Base-by-base conservation (phyloP, 768 basidiomycete genomes). In the Boletellus sp. region DNA sequence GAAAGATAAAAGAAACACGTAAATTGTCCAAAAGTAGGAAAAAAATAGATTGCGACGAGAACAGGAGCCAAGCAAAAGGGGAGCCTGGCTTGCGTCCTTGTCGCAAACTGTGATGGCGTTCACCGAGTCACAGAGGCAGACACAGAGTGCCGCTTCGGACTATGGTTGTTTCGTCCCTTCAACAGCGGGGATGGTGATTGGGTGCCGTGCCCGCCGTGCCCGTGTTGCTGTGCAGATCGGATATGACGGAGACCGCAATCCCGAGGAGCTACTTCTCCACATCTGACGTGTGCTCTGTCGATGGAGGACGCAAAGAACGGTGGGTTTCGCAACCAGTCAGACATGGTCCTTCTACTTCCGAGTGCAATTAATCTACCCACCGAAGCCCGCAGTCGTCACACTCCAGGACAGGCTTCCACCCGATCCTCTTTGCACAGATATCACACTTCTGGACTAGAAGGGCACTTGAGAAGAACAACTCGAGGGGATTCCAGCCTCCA, bases 311-410 rank as follows among this genome's bases (percentile, higher is more conserved):
- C 24, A 47, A n/a, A 31, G 34, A 46, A 52, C n/a, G 35, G 36
- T 42, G 28, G 22, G 41, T 15, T 23, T 12, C 39, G 23, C 45
- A 46, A 28, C 53, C 56, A 2, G 45, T 63, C 33, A 65, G 57
- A 52, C 46, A 37, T 52, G 23, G 42, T 22, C 49, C 47, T 53
- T 44, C 49, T 54, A 12, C 46, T 36, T 48, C 49, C 17, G 36
- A 51, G 49, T 41, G 23, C 41, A 49, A 41, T 54, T 38, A 57
- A 47, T 26, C 36, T 44, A 38, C 78, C 47, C 49, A 86, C 82
- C 83, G 78, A 59, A 90, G 68, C 23, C 86, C 84, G 68, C 93
- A 94, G 68, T 94, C 92, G 66, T 94, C 92, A 63, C 92, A 95
- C 60, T 88, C 83, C 17, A 94, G 70, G 28, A 87, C 78, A 19